phyloP scores from a whole-genome alignment of 345 rosid species.

The Citrus australasica region DNA sequence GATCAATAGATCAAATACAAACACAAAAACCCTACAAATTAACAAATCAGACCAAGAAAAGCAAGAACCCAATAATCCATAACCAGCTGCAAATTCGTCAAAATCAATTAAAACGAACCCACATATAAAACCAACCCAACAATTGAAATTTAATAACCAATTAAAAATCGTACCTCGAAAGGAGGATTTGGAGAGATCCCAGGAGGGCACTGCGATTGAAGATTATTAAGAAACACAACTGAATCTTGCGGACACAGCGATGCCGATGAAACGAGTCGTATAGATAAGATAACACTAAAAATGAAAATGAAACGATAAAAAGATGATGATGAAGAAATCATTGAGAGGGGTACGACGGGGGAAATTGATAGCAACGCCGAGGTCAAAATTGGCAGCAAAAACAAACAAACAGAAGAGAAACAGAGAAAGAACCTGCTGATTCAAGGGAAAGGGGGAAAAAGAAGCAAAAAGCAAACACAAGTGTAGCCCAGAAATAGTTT shows the following conservation, averaged over 20 bases:
- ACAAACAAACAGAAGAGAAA: neutral
- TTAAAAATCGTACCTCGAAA: slow-evolving; percentile 42
- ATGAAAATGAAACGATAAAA: slow-evolving; percentile 24
- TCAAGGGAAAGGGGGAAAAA: too few species aligned
- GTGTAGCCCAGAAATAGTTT: neutral
- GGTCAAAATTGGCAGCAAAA: slow-evolving; percentile 16
- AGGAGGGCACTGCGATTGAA: slow-evolving; percentile 51
- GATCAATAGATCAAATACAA: slow-evolving; percentile 2
- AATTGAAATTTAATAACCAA: neutral
- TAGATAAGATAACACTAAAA: slow-evolving; percentile 26
- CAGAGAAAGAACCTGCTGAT: neutral
- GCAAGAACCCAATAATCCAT: slow-evolving; percentile 2
- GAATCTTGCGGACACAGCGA: slow-evolving; percentile 43
- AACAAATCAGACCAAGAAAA: slow-evolving; percentile 7
- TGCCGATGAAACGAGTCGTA: slow-evolving; percentile 29
- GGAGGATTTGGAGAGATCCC: slow-evolving; percentile 56
- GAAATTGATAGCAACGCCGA: neutral
- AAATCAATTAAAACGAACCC: neutral
- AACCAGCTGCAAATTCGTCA: neutral
- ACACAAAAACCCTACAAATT: neutral
- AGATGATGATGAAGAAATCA: slow-evolving; percentile 26
- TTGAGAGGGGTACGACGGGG: slow-evolving; percentile 2
- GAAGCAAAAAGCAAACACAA: neutral
- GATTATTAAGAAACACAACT: slow-evolving; percentile 35
- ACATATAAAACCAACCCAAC: neutral